phyloP scores from a whole-genome alignment of 2,329 filamentous ascomycete genomes.

The Lojkania enalia region DNA sequence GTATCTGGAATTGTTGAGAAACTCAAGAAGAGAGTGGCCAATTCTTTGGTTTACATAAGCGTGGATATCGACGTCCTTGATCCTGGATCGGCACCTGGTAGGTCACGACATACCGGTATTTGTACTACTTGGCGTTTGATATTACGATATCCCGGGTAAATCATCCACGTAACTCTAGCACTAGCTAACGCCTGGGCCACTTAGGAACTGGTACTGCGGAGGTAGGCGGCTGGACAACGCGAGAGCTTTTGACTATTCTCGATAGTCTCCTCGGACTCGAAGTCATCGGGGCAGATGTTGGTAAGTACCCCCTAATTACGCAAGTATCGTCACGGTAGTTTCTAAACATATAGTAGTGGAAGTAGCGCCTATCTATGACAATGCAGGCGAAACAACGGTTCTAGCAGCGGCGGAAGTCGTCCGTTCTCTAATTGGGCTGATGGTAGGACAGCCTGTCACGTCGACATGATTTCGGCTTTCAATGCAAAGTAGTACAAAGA shows the following conservation, averaged over 20 bases:
- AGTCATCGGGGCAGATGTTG: constrained; percentile 62
- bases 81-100: constrained; percentile 59
- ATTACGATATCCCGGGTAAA: not conserved
- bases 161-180: not conserved
- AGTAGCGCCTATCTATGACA: constrained; percentile 65
- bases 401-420: constrained; percentile 60
- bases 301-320: constrained; percentile 32
- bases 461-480: no score
- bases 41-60: constrained; percentile 59
- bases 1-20: constrained; percentile 52
- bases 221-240: constrained; percentile 63
- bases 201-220: constrained; percentile 63
- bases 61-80: constrained; percentile 63
- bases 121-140: not conserved
- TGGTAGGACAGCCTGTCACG: constrained; percentile 48
- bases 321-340: not conserved
- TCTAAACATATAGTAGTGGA: constrained; percentile 51
- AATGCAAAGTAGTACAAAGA: no score
- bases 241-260: constrained; percentile 62
- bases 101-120: constrained; percentile 15
- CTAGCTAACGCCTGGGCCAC: not conserved
- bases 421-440: constrained; percentile 53
- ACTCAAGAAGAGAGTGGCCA: constrained; percentile 55
- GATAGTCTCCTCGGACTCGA: constrained; percentile 62
- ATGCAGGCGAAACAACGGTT: constrained; percentile 60